Evolutionary conservation across 495 filamentous ascomycete genomes (phyloP), one percentile per base, ranked within the genome.

Genomic region (Talaromyces proteolyticus): DNA sequence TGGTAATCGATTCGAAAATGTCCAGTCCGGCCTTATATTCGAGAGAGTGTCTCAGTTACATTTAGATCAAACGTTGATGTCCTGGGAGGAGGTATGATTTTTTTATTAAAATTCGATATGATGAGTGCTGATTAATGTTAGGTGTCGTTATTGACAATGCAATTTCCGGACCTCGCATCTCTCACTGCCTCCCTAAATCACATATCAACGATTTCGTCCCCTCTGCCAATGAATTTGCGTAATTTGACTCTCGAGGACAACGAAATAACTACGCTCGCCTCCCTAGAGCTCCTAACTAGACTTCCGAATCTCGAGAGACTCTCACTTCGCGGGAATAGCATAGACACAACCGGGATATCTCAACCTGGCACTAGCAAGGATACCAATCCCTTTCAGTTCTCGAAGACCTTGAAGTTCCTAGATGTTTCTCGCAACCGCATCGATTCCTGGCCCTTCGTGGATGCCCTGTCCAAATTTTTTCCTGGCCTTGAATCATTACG

Each of bases 341-440:
- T 81, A 43, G 57, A 56, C 29, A 50, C 57, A 2, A 60, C 68
- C 22, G 53, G 47, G 29, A 37, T 25, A 7, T 43, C 36, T 21
- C 41, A 38, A 24, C 11, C 42, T 2, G 19, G 43, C 17, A 22
- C 17, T 14, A 17, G 23, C 10, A 39, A 41, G 7, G 45, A 47
- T 16, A 49, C 54, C 5, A 12, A 42, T 12, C 44, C 47, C 10
- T 37, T 74, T 58, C 61, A 82, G 37, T 77, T 73, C 49, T 50
- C 69, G 44, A 19, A 18, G 18, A 64, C 63, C 2, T 58, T 82
- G 20, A 57, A 68, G 29, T 87, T 87, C 49, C 63, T 96, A 26
- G 89, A 96, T 62, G 53, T 95, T 4, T 90, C 89, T 16, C 85
- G 86, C 67, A 95, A 95, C 67, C 61, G 68, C 2, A 78, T 96